phyloP scores from a whole-genome alignment of 148 eudicot species.

The Salicornia ramosissima region DNA sequence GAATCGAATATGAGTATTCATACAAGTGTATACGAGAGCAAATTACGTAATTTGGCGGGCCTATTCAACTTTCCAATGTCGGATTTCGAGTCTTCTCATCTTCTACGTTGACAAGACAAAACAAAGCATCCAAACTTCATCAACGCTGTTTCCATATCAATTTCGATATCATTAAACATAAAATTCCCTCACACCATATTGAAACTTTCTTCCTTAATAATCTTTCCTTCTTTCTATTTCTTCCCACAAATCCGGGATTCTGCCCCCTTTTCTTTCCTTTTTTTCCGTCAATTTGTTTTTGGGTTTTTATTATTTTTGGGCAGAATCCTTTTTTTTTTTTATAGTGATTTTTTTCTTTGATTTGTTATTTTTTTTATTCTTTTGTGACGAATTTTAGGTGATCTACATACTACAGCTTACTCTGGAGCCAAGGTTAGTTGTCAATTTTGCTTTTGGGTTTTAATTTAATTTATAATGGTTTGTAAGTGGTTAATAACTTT shows the following conservation, averaged over 20 bases:
- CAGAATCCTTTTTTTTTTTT: background rate
- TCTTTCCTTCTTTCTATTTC: slow-evolving; percentile 10
- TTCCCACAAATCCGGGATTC: slow-evolving; percentile 19
- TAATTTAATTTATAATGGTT: too few relatives aligned
- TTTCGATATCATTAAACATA: too few relatives aligned
- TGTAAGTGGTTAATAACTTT: too few relatives aligned
- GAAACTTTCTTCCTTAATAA: background rate
- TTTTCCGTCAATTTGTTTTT: background rate
- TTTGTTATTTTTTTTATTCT: background rate
- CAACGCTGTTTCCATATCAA: background rate
- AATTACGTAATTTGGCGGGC: slow-evolving; percentile 32
- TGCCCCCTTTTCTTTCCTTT: background rate
- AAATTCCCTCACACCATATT: background rate
- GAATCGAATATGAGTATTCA: too few relatives aligned
- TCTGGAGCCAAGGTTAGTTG: background rate
- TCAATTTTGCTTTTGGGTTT: background rate
- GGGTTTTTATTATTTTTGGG: slow-evolving; percentile 7
- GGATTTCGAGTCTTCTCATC: slow-evolving; percentile 19
- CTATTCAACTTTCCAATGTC: slow-evolving; percentile 18
- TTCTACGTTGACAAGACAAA: background rate
- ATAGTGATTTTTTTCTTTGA: background rate
- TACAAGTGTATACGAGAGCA: too few relatives aligned
- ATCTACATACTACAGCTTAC: background rate
- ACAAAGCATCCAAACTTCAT: background rate
- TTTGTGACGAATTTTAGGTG: background rate